Evolutionary conservation across 768 basidiomycete genomes (phyloP).

Genomic region (Boletus sp.): DNA sequence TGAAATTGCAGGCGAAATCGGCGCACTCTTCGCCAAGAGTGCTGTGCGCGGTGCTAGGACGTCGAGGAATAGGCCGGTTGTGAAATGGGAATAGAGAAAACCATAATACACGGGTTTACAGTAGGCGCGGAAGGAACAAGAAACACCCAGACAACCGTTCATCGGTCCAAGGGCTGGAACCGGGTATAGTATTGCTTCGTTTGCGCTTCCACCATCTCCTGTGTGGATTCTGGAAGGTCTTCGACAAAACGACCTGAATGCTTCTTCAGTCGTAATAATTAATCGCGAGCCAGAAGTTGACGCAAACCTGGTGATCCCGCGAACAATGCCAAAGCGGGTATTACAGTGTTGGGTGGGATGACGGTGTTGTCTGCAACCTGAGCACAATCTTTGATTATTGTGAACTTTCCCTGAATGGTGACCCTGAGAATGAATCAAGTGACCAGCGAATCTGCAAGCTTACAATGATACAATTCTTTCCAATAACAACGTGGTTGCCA

Average conservation of each 20-base stretch:
- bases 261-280: constrained; percentile 1
- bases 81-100: background rate
- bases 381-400: constrained; percentile 94
- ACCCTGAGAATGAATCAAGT: background rate
- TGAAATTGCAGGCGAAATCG: background rate
- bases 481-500: constrained; percentile 91
- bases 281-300: background rate
- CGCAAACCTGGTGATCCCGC: constrained; percentile 81
- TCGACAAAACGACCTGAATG: constrained; percentile 69
- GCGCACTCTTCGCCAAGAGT: background rate
- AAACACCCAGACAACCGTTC: constrained; percentile 1
- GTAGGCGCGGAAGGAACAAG: background rate
- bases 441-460: constrained; percentile 25
- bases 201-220: constrained; percentile 82
- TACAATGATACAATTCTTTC: constrained; percentile 93
- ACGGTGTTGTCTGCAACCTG: constrained; percentile 87
- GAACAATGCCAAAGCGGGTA: constrained; percentile 84
- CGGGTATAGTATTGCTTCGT: constrained; percentile 85
- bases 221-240: constrained; percentile 90
- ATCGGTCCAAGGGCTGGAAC: constrained; percentile 62
- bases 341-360: constrained; percentile 86
- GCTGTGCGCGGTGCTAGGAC: background rate
- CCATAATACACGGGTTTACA: constrained; percentile 5
- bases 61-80: background rate
- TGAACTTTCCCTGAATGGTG: constrained; percentile 78